A percentile compares a stretch with the other conserved stretches of the same genome.
Conservation (phyloP, 768 basidiomycete species). For the Pisolithus tinctorius region DNA sequence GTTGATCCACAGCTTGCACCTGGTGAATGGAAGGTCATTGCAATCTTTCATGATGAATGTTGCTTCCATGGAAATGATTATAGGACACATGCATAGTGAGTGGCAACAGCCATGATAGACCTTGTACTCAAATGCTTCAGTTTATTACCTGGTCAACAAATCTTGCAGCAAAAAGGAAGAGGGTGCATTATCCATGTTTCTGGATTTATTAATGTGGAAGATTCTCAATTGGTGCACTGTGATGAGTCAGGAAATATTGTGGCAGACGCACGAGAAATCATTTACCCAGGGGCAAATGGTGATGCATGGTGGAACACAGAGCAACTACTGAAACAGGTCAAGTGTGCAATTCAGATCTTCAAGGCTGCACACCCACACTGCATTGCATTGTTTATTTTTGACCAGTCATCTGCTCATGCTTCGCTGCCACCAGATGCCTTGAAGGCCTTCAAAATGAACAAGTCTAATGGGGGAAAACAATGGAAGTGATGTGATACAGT, state of each 20-base stretch:
- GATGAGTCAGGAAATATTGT: constrained; percentile 16
- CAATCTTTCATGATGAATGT: constrained; percentile 5
- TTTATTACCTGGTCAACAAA: constrained; percentile 6
- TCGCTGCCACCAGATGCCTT: constrained; percentile 14
- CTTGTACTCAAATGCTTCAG: neutral
- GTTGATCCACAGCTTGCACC: constrained; percentile 14
- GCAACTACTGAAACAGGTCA: constrained; percentile 4
- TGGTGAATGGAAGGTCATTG: constrained; percentile 22
- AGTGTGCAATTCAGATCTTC: constrained; percentile 18
- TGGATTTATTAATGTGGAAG: constrained; percentile 31
- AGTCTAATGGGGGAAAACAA: constrained; percentile 17
- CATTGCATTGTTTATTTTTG: constrained; percentile 9
- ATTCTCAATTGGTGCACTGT: constrained; percentile 21
- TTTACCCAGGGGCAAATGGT: constrained; percentile 14
- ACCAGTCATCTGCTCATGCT: constrained; percentile 7
- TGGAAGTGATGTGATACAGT: constrained; percentile 11
- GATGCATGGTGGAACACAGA: constrained; percentile 6
- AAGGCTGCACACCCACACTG: constrained; percentile 27
- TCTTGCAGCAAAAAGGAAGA: constrained; percentile 20
- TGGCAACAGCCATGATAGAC: neutral
- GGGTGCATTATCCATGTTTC: constrained; percentile 33
- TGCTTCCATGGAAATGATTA: constrained; percentile 22
- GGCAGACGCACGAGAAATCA: constrained; percentile 18
- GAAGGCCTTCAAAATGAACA: constrained; percentile 21
- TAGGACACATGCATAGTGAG: constrained; percentile 21